A percentile compares a stretch with the other conserved stretches of the same genome.
These are phyloP conservation scores for Alternaria sp. DNA, from an alignment of 2,329 filamentous ascomycete species.

Conservation along the genomic window DNA sequence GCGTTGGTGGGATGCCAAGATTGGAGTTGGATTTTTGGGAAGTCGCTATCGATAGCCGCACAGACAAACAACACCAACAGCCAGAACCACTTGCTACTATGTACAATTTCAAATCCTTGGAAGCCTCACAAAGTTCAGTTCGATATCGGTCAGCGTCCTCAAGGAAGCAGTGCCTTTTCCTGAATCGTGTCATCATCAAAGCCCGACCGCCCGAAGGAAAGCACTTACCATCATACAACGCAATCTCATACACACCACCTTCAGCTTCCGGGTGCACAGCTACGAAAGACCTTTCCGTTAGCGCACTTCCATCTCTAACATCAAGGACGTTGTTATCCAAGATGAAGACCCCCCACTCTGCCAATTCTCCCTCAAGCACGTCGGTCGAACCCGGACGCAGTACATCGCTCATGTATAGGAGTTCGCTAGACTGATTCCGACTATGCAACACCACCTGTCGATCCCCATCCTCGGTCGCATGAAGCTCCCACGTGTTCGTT, in stretches of 20 bases:
- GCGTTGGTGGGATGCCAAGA: slow-evolving; percentile 42
- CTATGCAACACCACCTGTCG: slow-evolving; percentile 38
- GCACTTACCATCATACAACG: slow-evolving; percentile 37
- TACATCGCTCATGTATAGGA: slow-evolving; percentile 34
- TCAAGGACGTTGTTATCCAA: slow-evolving; percentile 32
- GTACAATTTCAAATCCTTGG: background rate
- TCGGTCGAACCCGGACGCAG: slow-evolving; percentile 24
- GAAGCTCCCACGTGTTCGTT: slow-evolving; percentile 32
- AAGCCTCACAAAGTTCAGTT: background rate
- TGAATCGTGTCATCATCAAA: background rate
- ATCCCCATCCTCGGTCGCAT: slow-evolving; percentile 36
- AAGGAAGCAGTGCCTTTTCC: background rate
- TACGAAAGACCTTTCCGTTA: slow-evolving; percentile 34
- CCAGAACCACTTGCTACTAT: background rate
- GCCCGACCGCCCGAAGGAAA: background rate
- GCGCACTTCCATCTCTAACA: slow-evolving; percentile 36
- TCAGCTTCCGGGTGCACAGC: slow-evolving; percentile 17
- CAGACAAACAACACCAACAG: background rate
- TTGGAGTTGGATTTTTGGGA: slow-evolving; percentile 30
- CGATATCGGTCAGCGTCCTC: background rate
- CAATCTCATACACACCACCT: slow-evolving; percentile 21
- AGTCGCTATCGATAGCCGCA: slow-evolving; percentile 26
- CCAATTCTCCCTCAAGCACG: slow-evolving; percentile 33
- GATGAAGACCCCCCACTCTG: slow-evolving; percentile 42
- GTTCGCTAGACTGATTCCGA: slow-evolving; percentile 14